Evolutionary conservation across 2,329 filamentous ascomycete genomes (phyloP).

Genomic region (Penicillium griseofulvum): DNA sequence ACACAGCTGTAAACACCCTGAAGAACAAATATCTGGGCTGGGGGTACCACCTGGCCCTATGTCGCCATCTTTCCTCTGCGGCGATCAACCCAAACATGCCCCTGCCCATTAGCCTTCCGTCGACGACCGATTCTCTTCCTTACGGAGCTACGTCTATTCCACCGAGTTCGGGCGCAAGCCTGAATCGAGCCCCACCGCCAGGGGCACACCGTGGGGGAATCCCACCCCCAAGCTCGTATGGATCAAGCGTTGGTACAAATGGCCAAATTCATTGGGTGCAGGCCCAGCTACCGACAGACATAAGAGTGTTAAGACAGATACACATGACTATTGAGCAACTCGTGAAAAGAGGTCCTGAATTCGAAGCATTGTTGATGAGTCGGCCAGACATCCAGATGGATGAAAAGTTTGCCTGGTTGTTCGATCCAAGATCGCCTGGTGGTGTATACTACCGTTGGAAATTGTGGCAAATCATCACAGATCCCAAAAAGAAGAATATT

Average conservation of each 20-base stretch:
- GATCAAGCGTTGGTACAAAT: slow-evolving; percentile 46
- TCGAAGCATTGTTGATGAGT: slow-evolving; percentile 89
- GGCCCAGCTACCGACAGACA: slow-evolving; percentile 71
- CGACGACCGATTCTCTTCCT: slow-evolving; percentile 57
- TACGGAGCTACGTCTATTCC: slow-evolving; percentile 73
- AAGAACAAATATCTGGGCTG: slow-evolving; percentile 84
- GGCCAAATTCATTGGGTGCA: slow-evolving; percentile 62
- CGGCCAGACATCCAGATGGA: slow-evolving; percentile 77
- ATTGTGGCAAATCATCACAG: slow-evolving; percentile 80
- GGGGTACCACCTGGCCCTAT: slow-evolving; percentile 76
- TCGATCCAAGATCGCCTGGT: slow-evolving; percentile 74
- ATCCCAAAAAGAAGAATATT: slow-evolving; percentile 46
- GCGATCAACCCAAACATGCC: slow-evolving; percentile 58
- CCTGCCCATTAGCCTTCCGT: slow-evolving; percentile 47
- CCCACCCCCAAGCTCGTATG: slow-evolving; percentile 73
- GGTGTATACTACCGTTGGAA: slow-evolving; percentile 93
- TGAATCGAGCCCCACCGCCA: slow-evolving; percentile 50
- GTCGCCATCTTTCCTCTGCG: slow-evolving; percentile 77
- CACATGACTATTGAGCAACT: slow-evolving; percentile 83
- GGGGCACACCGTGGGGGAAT: slow-evolving; percentile 61
- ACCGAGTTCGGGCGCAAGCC: slow-evolving; percentile 46
- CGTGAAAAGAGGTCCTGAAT: slow-evolving; percentile 76
- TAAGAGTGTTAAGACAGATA: slow-evolving; percentile 76
- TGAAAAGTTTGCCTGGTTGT: slow-evolving; percentile 92
- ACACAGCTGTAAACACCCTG: slow-evolving; percentile 70